phyloP scores from a whole-genome alignment of 805 yeast species.

The Alloascoidea hylecoeti region DNA sequence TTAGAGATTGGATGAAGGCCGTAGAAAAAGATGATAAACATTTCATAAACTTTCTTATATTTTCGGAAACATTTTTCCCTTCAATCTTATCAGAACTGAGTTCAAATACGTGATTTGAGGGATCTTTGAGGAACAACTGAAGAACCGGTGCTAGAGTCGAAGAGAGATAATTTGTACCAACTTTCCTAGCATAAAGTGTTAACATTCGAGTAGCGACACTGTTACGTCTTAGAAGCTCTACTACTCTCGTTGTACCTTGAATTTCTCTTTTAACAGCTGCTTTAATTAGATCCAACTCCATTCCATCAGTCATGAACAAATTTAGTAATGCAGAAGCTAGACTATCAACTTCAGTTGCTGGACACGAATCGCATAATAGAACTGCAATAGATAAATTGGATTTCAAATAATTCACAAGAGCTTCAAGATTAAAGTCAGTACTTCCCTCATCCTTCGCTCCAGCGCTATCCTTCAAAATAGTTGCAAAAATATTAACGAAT shows the following conservation, averaged over 20 bases:
- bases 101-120: slow-evolving; percentile 38
- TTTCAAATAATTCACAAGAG: neutral
- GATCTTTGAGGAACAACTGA: slow-evolving; percentile 30
- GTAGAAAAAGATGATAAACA: neutral
- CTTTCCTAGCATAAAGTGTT: slow-evolving; percentile 54
- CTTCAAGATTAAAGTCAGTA: neutral
- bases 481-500: neutral
- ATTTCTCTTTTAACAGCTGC: slow-evolving; percentile 52
- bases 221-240: slow-evolving; percentile 68
- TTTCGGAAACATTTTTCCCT: no score
- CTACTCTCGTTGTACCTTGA: slow-evolving; percentile 37
- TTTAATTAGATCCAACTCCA: slow-evolving; percentile 25
- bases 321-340: slow-evolving; percentile 53
- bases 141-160: slow-evolving; percentile 41
- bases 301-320: slow-evolving; percentile 28
- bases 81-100: no score
- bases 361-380: slow-evolving; percentile 50
- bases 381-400: slow-evolving; percentile 32
- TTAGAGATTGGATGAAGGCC: neutral
- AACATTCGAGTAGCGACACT: slow-evolving; percentile 70
- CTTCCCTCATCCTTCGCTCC: no score
- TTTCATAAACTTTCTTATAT: neutral
- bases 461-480: neutral
- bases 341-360: slow-evolving; percentile 54
- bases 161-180: slow-evolving; percentile 45